Base-by-base conservation (phyloP, 306 rosid genomes). In the Vigna trinervia region DNA sequence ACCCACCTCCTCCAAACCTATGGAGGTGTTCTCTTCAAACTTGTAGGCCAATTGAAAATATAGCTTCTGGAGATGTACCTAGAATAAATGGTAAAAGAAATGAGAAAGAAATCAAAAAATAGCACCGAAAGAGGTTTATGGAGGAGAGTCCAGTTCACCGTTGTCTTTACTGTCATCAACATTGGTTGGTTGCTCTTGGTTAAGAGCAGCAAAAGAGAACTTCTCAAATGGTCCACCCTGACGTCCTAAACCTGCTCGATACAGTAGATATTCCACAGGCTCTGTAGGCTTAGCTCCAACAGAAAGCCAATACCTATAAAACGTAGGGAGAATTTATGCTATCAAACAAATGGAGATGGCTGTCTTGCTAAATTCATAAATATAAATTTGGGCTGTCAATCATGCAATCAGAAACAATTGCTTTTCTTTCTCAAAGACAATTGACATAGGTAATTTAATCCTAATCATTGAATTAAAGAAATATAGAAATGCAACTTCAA, bases 211-310 rank as follows among this genome's bases (percentile, higher is more conserved):
- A 5, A 83, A 67, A 23, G 80, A 84, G 62, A 87, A 84, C 1
- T 84, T 78, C 75, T 87, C 88, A 14, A 80, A 81, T 47, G 82
- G 84, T 51, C 92, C 93, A 19, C 87, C 97, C 82, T 89, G 86
- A 26, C 81, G 90, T 52, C 82, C 95, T 67, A 92, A 4, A 69
- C 98, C 97, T n/a, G 97, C 83, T 73, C 87, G 75, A 77, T 83
- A 84, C 51, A 92, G 89, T 76, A 94, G 78, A 46, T 87, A 82
- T 82, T 90, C 87, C 17, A 92, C 88, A 12, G 96, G 82, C 2
- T 94, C 96, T 28, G 98, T 89, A 77, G 98, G 97, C 83, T 90
- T 90, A 79, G 98, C 98, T 45, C 98, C 98, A 74, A 94, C 95
- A 66, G 97, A 90, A 14, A 94, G 86, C 98, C 98, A 94, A 77